Evolutionary conservation across 805 yeast genomes (phyloP).

Genomic region (Suhomyces faveliae): DNA sequence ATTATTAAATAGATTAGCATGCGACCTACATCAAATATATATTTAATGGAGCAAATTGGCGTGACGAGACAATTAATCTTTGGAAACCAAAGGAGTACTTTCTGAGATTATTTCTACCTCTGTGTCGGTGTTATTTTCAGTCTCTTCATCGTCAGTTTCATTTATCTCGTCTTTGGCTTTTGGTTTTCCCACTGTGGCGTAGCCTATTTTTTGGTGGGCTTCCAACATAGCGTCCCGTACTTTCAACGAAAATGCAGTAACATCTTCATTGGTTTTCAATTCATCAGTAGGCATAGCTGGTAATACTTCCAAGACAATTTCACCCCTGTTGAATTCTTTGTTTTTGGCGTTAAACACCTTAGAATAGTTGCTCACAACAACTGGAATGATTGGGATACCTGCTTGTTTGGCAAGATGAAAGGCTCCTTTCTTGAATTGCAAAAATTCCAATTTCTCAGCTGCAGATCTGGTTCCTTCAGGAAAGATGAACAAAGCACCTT

Average conservation of each 20-base stretch:
- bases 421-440: conserved; percentile 96
- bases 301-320: conserved; percentile 72
- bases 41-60: background rate
- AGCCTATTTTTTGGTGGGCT: conserved; percentile 42
- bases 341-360: conserved; percentile 60
- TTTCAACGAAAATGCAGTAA: conserved; percentile 55
- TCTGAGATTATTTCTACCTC: conserved; percentile 19
- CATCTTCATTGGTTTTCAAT: conserved; percentile 63
- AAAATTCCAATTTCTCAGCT: conserved; percentile 59
- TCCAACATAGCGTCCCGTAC: conserved; percentile 58
- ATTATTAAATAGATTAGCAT: background rate
- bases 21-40: background rate
- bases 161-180: background rate
- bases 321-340: conserved; percentile 72
- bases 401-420: conserved; percentile 96
- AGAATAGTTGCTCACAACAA: conserved; percentile 84
- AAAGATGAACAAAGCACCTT: conserved; percentile 82
- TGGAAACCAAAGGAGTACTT: conserved; percentile 22
- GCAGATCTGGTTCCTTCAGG: conserved; percentile 98
- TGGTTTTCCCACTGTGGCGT: conserved; percentile 22
- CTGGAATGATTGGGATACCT: conserved; percentile 82
- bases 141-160: background rate
- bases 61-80: conserved; percentile 8
- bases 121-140: conserved; percentile 8
- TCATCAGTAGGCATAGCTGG: conserved; percentile 76